Evolutionary conservation across 2,329 filamentous ascomycete species (phyloP).

Genomic region (Purpureocillium lavendulum): DNA sequence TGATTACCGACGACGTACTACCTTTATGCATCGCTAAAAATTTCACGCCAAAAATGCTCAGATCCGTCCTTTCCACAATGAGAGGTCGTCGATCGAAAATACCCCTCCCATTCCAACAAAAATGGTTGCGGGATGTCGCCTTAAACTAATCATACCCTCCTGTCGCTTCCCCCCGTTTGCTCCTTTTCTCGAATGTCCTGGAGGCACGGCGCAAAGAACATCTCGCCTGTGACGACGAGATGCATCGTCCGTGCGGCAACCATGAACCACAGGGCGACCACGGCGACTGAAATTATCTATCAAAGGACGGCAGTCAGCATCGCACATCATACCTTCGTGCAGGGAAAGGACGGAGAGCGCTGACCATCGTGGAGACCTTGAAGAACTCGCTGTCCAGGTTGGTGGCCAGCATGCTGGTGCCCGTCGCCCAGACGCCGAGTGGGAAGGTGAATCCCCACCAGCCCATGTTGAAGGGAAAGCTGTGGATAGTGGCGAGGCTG

Average conservation of each 20-base stretch:
- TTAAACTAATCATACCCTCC: slow-evolving; percentile 15
- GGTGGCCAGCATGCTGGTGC: slow-evolving; percentile 27
- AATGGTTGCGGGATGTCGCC: too few relatives aligned
- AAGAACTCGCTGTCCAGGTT: slow-evolving; percentile 35
- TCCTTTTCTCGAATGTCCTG: slow-evolving; percentile 26
- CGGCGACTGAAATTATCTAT: slow-evolving; percentile 31
- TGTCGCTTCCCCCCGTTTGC: slow-evolving; percentile 14
- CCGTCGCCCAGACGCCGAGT: slow-evolving; percentile 34
- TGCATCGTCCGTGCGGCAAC: slow-evolving; percentile 29
- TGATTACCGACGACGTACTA: too few relatives aligned
- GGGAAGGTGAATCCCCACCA: slow-evolving; percentile 42
- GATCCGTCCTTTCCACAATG: too few relatives aligned
- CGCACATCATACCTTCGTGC: too few relatives aligned
- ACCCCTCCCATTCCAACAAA: too few relatives aligned
- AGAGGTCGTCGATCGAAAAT: too few relatives aligned
- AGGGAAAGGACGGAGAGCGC: slow-evolving; percentile 4
- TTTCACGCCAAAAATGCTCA: too few relatives aligned
- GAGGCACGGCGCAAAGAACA: slow-evolving; percentile 36
- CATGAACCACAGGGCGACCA: slow-evolving; percentile 32
- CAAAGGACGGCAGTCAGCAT: background rate
- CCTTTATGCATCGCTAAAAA: too few relatives aligned
- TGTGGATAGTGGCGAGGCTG: slow-evolving; percentile 28
- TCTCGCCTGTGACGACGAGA: slow-evolving; percentile 29
- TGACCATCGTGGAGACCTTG: slow-evolving; percentile 28
- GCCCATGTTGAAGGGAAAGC: slow-evolving; percentile 36